Conservation (phyloP, 306 rosid species). For the Cucumis hystrix region DNA sequence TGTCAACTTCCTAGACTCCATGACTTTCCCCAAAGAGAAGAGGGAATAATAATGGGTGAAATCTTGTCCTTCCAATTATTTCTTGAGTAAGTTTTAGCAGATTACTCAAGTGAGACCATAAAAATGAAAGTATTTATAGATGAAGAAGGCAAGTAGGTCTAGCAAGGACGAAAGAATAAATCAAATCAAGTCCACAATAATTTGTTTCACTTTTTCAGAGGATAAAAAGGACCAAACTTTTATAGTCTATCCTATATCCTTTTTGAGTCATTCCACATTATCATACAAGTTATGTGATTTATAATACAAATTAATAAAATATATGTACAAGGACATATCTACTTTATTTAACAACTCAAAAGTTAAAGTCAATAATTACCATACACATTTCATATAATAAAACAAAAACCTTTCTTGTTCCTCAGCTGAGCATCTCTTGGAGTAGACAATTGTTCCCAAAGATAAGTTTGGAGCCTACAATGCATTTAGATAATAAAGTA, state of each 20-base stretch:
- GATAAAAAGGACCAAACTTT: constrained; percentile 8
- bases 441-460: constrained; percentile 2
- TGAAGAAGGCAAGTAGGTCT: not conserved
- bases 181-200: not conserved
- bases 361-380: not conserved
- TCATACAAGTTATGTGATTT: not conserved
- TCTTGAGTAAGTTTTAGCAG: not conserved
- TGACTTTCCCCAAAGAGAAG: not conserved
- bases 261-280: constrained; percentile 7
- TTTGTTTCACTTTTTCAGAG: not conserved
- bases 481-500: constrained; percentile 2
- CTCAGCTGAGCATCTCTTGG: constrained; percentile 9
- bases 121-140: not conserved
- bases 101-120: not conserved
- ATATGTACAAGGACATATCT: not conserved
- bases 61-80: not conserved
- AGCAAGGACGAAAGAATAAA: not conserved
- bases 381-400: not conserved
- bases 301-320: not conserved
- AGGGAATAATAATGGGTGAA: not conserved
- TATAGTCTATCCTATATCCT: constrained; percentile 1
- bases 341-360: not conserved
- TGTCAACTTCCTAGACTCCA: not conserved
- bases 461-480: constrained; percentile 1
- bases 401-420: constrained; percentile 4